Conservation (phyloP, 148 eudicot genomes). For the Spergularia bocconei region DNA sequence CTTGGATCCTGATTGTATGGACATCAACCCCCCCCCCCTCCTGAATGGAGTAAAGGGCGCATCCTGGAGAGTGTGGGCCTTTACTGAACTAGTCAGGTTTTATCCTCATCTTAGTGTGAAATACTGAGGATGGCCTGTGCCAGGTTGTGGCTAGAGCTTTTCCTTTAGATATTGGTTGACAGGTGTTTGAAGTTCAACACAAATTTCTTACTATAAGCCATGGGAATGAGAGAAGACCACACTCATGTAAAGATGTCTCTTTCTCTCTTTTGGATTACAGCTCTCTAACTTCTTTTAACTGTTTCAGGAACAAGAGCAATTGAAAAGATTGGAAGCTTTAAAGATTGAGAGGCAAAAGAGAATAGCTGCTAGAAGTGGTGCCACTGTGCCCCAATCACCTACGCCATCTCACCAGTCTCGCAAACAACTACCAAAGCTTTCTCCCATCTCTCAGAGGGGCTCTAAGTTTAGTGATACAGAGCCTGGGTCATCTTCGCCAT, state of each 20-base stretch:
- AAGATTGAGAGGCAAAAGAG: slow-evolving; percentile 90
- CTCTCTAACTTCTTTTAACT: not conserved
- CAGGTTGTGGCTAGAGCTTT: too few relatives aligned
- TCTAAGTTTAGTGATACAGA: slow-evolving; percentile 90
- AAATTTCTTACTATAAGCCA: not conserved
- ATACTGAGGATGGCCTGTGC: too few relatives aligned
- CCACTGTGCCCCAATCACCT: slow-evolving; percentile 42
- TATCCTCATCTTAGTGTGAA: too few relatives aligned
- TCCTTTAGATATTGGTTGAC: not conserved
- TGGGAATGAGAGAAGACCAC: too few relatives aligned
- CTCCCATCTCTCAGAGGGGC: slow-evolving; percentile 65
- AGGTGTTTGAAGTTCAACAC: slow-evolving; percentile 4
- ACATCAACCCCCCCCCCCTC: not conserved
- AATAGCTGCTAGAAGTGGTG: slow-evolving; percentile 76
- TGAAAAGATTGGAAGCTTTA: slow-evolving; percentile 68
- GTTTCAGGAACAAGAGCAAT: slow-evolving; percentile 82
- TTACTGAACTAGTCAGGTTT: too few relatives aligned
- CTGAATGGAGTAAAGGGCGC: too few relatives aligned
- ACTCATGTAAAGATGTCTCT: too few relatives aligned
- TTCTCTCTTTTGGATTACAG: not conserved
- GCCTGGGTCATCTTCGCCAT: slow-evolving; percentile 86
- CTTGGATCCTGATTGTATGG: not conserved
- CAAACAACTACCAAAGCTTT: slow-evolving; percentile 54
- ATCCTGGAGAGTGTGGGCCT: too few relatives aligned
- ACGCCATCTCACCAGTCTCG: slow-evolving; percentile 48